phyloP scores from a whole-genome alignment of 768 basidiomycete species.

The Pleurotus tuoliensis region DNA sequence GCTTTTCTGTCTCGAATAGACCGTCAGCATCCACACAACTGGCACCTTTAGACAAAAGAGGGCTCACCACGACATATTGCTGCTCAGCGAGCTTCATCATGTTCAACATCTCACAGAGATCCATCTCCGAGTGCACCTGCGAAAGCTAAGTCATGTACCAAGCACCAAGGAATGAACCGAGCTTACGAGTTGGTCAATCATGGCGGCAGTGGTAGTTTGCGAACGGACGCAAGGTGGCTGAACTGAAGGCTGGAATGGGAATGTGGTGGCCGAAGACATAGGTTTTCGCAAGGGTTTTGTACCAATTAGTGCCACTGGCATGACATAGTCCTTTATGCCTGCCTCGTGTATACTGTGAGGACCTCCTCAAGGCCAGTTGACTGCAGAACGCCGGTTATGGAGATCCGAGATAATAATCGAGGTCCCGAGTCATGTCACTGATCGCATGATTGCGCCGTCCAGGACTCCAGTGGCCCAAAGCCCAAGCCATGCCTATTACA shows the following conservation, averaged over 20 bases:
- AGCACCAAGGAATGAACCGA: neutral
- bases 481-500: neutral
- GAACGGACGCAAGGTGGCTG: no score
- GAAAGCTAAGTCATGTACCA: neutral
- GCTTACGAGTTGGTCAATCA: constrained; percentile 5
- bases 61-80: neutral
- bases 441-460: constrained; percentile 1
- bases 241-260: neutral
- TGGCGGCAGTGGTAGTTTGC: neutral
- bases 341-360: constrained; percentile 8
- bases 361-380: constrained; percentile 2
- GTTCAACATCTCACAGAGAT: constrained; percentile 51
- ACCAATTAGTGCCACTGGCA: neutral
- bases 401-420: constrained; percentile 6
- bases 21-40: constrained; percentile 11
- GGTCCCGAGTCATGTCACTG: constrained; percentile 8
- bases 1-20: constrained; percentile 41
- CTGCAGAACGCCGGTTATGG: constrained; percentile 6
- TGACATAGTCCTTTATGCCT: neutral
- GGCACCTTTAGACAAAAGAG: neutral
- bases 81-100: constrained; percentile 40
- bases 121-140: constrained; percentile 28
- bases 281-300: neutral
- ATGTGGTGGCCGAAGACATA: neutral
- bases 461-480: neutral